Percentiles rank a stretch among this genome's conserved stretches.
Conservation (phyloP, 2,329 filamentous ascomycete genomes). For the Ceratocystis albifundus region DNA sequence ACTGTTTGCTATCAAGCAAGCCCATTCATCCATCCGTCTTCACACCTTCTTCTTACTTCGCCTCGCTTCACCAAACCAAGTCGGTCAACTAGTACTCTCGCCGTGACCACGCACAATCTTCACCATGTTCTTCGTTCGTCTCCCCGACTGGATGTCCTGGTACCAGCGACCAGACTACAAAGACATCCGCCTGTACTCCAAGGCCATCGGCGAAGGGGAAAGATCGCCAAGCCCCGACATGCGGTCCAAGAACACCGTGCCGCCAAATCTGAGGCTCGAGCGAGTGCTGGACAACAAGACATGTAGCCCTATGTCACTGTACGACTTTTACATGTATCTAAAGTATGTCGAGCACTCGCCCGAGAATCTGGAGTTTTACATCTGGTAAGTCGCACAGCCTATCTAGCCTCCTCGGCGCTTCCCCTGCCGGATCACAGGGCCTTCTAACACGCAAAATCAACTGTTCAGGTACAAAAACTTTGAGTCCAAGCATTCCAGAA, state of each 20-base stretch:
- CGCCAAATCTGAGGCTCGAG: constrained; percentile 34
- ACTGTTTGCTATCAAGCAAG: background rate
- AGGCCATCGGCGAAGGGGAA: constrained; percentile 29
- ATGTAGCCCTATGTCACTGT: constrained; percentile 40
- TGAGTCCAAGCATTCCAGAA: constrained; percentile 27
- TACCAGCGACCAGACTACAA: constrained; percentile 41
- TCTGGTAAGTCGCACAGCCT: constrained; percentile 32
- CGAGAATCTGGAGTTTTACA: constrained; percentile 41
- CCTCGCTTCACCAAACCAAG: too few species aligned
- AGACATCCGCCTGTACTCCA: constrained; percentile 37
- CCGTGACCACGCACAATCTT: background rate
- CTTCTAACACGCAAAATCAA: background rate
- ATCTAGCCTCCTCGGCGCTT: background rate
- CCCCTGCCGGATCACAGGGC: background rate
- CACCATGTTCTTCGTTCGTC: constrained; percentile 23
- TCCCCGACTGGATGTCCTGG: constrained; percentile 34
- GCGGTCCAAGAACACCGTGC: constrained; percentile 31
- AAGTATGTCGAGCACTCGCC: constrained; percentile 40
- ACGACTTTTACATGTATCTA: constrained; percentile 42
- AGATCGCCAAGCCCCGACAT: constrained; percentile 32
- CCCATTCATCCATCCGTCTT: background rate
- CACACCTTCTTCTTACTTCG: too few species aligned
- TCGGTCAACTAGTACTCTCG: too few species aligned
- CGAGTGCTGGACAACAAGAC: constrained; percentile 39
- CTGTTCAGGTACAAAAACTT: constrained; percentile 37